Evolutionary conservation across 2,329 filamentous ascomycete genomes (phyloP).

Genomic region (Fusarium subtropicale): DNA sequence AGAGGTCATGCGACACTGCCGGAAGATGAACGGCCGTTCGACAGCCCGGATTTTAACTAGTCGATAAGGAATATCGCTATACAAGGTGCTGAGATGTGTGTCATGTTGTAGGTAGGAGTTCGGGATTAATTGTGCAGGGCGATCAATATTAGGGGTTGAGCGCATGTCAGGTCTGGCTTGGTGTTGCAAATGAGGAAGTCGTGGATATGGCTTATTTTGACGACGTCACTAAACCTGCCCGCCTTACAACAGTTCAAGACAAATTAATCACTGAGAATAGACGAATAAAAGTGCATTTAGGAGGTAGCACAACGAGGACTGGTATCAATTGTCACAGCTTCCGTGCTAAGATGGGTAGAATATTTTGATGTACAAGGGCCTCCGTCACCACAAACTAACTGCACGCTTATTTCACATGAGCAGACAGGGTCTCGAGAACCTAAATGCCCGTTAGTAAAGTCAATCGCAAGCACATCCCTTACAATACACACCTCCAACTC

Average conservation of each 20-base stretch:
- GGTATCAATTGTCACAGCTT: conserved; percentile 53
- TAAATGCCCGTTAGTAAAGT: conserved; percentile 58
- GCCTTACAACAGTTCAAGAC: conserved; percentile 1
- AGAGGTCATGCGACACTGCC: conserved; percentile 26
- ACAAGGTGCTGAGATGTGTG: conserved; percentile 13
- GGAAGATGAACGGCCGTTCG: conserved; percentile 14
- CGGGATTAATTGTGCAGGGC: background rate
- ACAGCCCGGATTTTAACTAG: conserved; percentile 13
- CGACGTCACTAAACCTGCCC: conserved; percentile 15
- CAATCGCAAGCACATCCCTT: conserved; percentile 4
- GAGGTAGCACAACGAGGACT: conserved; percentile 49
- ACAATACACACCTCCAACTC: conserved; percentile 83
- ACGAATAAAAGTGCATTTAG: conserved; percentile 29
- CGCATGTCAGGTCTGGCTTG: conserved; percentile 2
- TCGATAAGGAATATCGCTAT: conserved; percentile 22
- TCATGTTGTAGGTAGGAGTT: conserved; percentile 20
- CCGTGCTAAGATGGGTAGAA: conserved; percentile 52
- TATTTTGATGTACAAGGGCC: conserved; percentile 57
- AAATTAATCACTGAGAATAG: conserved; percentile 37
- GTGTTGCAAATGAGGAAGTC: conserved; percentile 12
- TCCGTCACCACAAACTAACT: conserved; percentile 57
- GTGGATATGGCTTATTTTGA: conserved; percentile 20
- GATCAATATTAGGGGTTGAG: background rate
- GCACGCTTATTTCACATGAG: conserved; percentile 80
- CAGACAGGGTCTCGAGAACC: conserved; percentile 87